Evolutionary conservation across 176 grass and related monocot species (phyloP).

Genomic region (Carex pumila): DNA sequence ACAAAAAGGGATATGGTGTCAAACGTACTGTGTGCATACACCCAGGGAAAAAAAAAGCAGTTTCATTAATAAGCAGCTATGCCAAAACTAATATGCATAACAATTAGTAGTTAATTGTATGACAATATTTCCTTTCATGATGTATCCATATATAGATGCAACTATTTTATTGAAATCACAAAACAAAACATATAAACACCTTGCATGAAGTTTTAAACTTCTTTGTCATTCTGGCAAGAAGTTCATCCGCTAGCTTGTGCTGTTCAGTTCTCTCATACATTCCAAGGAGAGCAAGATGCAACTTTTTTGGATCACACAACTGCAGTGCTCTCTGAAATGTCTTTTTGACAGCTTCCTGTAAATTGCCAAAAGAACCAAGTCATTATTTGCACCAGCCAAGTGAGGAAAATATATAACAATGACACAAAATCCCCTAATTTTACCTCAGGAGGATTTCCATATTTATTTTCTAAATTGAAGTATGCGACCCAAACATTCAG

Average conservation of each 20-base stretch:
- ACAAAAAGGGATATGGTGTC: neutral
- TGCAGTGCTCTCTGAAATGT: slow-evolving; percentile 84
- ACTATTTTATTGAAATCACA: neutral
- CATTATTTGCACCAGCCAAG: neutral
- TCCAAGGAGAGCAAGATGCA: slow-evolving; percentile 74
- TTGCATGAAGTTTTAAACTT: slow-evolving; percentile 90
- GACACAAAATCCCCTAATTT: slow-evolving; percentile 3
- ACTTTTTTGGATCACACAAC: slow-evolving; percentile 83
- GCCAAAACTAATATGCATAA: too few species aligned
- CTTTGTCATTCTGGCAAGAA: slow-evolving; percentile 84
- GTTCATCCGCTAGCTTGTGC: slow-evolving; percentile 58
- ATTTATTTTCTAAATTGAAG: slow-evolving; percentile 94
- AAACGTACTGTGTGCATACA: neutral
- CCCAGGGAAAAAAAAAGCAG: neutral
- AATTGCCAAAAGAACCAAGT: slow-evolving; percentile 4
- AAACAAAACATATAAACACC: slow-evolving; percentile 31
- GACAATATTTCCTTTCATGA: neutral
- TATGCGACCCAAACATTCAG: slow-evolving; percentile 97
- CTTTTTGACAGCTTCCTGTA: slow-evolving; percentile 84
- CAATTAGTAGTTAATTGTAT: neutral
- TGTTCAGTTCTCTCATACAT: slow-evolving; percentile 86
- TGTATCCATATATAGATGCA: neutral
- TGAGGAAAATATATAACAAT: neutral
- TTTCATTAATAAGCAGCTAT: neutral
- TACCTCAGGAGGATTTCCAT: slow-evolving; percentile 84